Percentiles rank a stretch among this genome's conserved stretches.
Conservation (phyloP, 2,329 filamentous ascomycete genomes). For the Didymella pinodella region DNA sequence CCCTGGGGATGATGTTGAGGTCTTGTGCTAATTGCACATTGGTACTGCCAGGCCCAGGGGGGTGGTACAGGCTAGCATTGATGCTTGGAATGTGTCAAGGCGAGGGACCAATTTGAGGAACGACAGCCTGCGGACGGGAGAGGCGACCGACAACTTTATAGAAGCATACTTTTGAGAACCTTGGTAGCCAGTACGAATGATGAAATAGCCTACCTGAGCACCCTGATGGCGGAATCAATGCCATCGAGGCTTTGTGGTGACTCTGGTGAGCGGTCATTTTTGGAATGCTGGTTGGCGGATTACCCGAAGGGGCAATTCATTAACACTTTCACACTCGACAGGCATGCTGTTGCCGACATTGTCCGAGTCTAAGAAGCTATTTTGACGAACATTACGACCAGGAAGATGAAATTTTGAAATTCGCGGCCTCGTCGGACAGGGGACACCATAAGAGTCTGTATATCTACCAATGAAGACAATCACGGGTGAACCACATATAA, state of each 20-base stretch:
- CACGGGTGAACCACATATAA: no score
- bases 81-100: background rate
- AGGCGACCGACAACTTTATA: conserved; percentile 12
- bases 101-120: background rate
- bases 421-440: no score
- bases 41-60: background rate
- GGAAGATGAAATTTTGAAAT: no score
- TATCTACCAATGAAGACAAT: no score
- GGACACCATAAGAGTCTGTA: no score
- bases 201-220: conserved; percentile 2
- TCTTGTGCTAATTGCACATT: background rate
- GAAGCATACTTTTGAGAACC: conserved; percentile 12
- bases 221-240: conserved; percentile 6
- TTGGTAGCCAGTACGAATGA: conserved; percentile 14
- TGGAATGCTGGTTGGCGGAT: no score
- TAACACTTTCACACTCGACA: no score
- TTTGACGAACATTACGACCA: no score
- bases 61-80: background rate
- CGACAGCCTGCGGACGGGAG: background rate
- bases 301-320: no score
- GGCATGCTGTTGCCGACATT: no score
- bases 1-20: conserved; percentile 3
- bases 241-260: background rate
- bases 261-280: background rate
- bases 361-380: no score